Evolutionary conservation across 805 yeast genomes (phyloP).

Genomic region (Pichia kluyveri): DNA sequence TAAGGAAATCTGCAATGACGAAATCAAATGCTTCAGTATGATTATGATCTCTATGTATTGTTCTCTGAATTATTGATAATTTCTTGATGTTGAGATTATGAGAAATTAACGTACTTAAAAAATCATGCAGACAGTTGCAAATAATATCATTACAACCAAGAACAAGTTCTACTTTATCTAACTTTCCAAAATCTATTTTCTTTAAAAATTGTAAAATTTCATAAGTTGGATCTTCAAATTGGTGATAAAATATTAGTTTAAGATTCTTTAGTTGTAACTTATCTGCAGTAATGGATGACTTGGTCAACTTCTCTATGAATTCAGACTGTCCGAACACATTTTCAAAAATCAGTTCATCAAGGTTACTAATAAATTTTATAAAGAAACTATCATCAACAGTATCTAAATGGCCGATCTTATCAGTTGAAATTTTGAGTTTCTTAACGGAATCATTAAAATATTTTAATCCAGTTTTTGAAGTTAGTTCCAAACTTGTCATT

Average conservation of each 20-base stretch:
- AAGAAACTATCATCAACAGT: background rate
- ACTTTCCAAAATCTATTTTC: conserved; percentile 18
- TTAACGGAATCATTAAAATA: background rate
- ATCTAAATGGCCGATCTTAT: background rate
- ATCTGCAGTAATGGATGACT: background rate
- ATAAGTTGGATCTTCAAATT: conserved; percentile 27
- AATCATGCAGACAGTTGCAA: conserved; percentile 38
- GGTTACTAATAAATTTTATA: background rate
- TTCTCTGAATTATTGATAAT: conserved; percentile 28
- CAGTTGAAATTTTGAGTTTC: background rate
- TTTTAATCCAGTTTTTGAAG: background rate
- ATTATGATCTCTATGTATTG: conserved; percentile 31
- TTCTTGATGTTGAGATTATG: conserved; percentile 25
- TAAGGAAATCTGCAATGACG: conserved; percentile 33
- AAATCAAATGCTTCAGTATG: conserved; percentile 50
- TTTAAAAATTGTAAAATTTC: conserved; percentile 17
- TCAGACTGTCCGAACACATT: background rate
- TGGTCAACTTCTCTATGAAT: background rate
- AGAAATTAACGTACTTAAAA: conserved; percentile 21
- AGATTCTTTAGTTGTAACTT: conserved; percentile 24
- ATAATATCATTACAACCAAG: conserved; percentile 43
- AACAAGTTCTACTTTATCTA: conserved; percentile 39
- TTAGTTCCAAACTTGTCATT: background rate
- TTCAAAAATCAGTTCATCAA: background rate
- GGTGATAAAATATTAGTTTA: conserved; percentile 38